Percentiles rank a stretch among this genome's conserved stretches.
phyloP scores from a whole-genome alignment of 2,329 filamentous ascomycete species.

The Fusarium chuoi region DNA sequence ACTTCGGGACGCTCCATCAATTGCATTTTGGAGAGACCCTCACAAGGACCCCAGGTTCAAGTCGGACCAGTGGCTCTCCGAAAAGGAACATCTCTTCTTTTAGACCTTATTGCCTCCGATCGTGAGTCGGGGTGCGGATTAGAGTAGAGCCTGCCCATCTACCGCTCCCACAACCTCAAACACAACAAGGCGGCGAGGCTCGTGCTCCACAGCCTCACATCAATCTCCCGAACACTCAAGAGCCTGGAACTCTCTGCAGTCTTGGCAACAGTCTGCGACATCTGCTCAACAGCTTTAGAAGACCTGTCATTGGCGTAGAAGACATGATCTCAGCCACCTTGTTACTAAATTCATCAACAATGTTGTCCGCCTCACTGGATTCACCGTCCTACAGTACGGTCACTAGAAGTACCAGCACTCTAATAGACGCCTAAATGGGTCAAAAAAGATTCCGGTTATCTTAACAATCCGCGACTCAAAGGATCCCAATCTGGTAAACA shows the following conservation, averaged over 20 bases:
- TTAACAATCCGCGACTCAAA: not conserved
- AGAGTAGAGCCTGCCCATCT: too few relatives aligned
- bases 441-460: conserved; percentile 13
- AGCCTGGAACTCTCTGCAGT: not conserved
- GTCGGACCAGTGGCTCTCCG: not conserved
- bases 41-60: not conserved
- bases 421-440: not conserved
- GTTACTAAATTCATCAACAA: not conserved
- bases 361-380: not conserved
- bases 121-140: not conserved
- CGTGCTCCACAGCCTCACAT: not conserved
- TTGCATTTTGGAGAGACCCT: not conserved
- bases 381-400: not conserved
- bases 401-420: not conserved
- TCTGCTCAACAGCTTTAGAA: not conserved
- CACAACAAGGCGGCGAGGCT: not conserved
- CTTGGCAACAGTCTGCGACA: not conserved
- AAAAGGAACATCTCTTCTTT: not conserved
- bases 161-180: not conserved
- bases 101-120: not conserved
- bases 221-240: not conserved
- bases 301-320: not conserved
- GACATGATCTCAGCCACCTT: not conserved
- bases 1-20: too few relatives aligned
- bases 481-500: too few relatives aligned